Conservation (phyloP, 306 rosid genomes). For the Trichosanthes cucumerina region DNA sequence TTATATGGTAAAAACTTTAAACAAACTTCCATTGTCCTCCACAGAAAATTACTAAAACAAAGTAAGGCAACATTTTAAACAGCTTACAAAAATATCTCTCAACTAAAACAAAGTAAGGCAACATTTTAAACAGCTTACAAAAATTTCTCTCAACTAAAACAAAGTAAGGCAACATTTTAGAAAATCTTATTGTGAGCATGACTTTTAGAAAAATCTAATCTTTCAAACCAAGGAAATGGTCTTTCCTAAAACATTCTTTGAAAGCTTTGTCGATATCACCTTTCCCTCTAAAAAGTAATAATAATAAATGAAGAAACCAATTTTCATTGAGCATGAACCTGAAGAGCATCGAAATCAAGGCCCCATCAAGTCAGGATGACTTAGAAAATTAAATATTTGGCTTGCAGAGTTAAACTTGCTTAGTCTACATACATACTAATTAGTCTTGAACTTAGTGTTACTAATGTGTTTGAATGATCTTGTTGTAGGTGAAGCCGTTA, state of each 20-base stretch:
- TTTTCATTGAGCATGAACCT: not conserved
- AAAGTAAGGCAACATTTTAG: too few relatives aligned
- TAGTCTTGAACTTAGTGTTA: not conserved
- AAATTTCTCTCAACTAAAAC: not conserved
- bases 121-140: not conserved
- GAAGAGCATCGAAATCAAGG: not conserved
- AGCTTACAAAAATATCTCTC: not conserved
- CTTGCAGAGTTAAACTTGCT: not conserved
- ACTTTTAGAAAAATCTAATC: not conserved
- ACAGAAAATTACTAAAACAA: not conserved
- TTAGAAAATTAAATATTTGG: not conserved
- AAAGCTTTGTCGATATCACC: not conserved
- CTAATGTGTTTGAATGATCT: slow-evolving; percentile 17
- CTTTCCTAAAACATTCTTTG: not conserved
- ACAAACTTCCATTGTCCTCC: not conserved
- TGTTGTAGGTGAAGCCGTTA: slow-evolving; percentile 86
- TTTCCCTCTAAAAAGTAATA: not conserved
- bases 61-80: not conserved
- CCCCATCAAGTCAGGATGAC: not conserved
- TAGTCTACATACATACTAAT: not conserved
- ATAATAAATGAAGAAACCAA: not conserved
- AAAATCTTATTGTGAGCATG: not conserved
- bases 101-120: not conserved
- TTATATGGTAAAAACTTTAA: not conserved
- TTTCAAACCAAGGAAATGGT: not conserved